Evolutionary conservation across 805 yeast genomes (phyloP).

Genomic region (Hanseniaspora meyeri): DNA sequence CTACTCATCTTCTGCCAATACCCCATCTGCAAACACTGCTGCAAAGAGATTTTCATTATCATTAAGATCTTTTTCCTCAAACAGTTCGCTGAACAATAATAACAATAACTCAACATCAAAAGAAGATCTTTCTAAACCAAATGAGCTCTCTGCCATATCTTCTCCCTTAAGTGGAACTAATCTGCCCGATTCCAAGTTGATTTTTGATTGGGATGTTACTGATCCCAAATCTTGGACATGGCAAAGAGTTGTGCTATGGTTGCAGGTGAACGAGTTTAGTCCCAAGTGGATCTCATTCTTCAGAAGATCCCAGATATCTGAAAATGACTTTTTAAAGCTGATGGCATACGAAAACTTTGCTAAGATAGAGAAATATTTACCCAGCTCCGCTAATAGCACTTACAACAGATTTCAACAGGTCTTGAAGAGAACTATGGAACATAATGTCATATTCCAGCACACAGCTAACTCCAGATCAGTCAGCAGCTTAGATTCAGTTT

Average conservation of each 20-base stretch:
- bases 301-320: conserved; percentile 42
- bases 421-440: conserved; percentile 35
- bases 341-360: conserved; percentile 54
- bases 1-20: background rate
- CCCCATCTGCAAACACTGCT: background rate
- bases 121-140: background rate
- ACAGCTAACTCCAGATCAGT: conserved; percentile 19
- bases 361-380: conserved; percentile 29
- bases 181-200: conserved; percentile 19
- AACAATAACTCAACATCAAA: background rate
- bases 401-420: conserved; percentile 47
- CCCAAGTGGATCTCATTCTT: conserved; percentile 63
- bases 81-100: conserved; percentile 1
- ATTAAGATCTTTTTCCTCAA: conserved; percentile 13
- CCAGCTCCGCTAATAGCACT: conserved; percentile 37
- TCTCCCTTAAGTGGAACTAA: background rate
- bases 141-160: background rate
- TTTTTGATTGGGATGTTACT: conserved; percentile 38
- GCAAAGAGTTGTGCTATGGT: conserved; percentile 57
- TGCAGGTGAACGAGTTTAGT: conserved; percentile 55
- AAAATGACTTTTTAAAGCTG: conserved; percentile 52
- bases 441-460: conserved; percentile 24
- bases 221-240: conserved; percentile 59
- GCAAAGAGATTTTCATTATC: conserved; percentile 12
- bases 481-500: conserved; percentile 19